Evolutionary conservation across 1,139 yeast species (phyloP).

Genomic region (Nadsonia commutata): DNA sequence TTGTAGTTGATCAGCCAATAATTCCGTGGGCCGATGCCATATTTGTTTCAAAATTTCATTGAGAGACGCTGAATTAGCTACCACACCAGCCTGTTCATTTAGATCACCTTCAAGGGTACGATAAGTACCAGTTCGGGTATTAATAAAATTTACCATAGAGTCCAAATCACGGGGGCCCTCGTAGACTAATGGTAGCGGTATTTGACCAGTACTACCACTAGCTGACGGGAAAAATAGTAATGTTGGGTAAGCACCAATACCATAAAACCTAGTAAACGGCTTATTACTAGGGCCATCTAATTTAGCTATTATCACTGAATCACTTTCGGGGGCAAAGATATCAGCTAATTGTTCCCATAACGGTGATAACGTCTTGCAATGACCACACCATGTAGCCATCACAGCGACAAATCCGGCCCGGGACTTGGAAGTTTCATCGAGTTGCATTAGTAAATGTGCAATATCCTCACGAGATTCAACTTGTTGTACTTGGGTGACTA

Average conservation of each 20-base stretch:
- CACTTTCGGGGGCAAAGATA: slow-evolving; percentile 29
- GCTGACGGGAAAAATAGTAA: background rate
- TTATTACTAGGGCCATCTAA: slow-evolving; percentile 34
- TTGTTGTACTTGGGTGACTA: slow-evolving; percentile 17
- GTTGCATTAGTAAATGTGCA: slow-evolving; percentile 11
- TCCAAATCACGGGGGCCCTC: background rate
- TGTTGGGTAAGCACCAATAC: background rate
- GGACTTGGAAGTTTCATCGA: too few relatives aligned
- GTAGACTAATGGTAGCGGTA: background rate
- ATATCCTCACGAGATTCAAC: slow-evolving; percentile 8
- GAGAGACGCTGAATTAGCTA: background rate
- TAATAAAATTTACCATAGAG: background rate
- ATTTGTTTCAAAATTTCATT: background rate
- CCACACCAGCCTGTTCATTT: background rate
- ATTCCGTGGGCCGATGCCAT: background rate
- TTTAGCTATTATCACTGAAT: slow-evolving; percentile 34
- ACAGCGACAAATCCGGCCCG: slow-evolving; percentile 28
- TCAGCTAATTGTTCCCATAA: slow-evolving; percentile 48
- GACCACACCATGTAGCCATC: slow-evolving; percentile 77
- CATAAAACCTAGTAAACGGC: background rate
- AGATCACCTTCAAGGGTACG: background rate
- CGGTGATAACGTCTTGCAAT: slow-evolving; percentile 57
- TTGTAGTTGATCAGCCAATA: background rate
- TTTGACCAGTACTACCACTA: background rate
- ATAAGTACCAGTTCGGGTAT: background rate